Percentiles rank a stretch among this genome's conserved stretches.
Evolutionary conservation across 345 rosid genomes (phyloP).

Genomic region (Mangifera indica): DNA sequence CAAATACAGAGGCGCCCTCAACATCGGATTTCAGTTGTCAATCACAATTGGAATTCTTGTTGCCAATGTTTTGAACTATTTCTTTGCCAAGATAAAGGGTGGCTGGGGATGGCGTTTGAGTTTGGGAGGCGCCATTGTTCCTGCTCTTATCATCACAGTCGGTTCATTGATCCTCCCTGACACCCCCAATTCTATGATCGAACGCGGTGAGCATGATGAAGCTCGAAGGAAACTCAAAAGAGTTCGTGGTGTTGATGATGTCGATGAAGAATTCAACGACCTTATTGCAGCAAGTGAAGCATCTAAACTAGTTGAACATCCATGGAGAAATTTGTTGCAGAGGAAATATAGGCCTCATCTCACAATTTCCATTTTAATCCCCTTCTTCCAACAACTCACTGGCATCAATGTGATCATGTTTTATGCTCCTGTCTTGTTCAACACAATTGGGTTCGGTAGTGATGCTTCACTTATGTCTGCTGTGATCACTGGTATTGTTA

Average conservation of each 20-base stretch:
- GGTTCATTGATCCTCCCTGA: conserved; percentile 88
- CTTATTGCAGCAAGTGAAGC: conserved; percentile 73
- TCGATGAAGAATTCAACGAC: conserved; percentile 75
- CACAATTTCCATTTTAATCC: conserved; percentile 69
- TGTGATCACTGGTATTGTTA: conserved; percentile 71
- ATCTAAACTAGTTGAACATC: conserved; percentile 66
- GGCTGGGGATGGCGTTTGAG: conserved; percentile 98
- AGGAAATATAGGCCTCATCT: conserved; percentile 87
- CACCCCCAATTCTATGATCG: conserved; percentile 94
- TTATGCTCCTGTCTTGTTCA: conserved; percentile 84
- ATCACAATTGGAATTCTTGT: conserved; percentile 85
- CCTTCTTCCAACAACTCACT: conserved; percentile 83
- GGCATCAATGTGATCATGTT: conserved; percentile 91
- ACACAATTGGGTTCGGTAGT: conserved; percentile 64
- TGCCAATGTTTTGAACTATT: conserved; percentile 78
- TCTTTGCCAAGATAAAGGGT: conserved; percentile 76
- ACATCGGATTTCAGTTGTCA: conserved; percentile 89
- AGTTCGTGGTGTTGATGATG: conserved; percentile 71
- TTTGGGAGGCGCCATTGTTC: conserved; percentile 93
- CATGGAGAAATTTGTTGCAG: conserved; percentile 75
- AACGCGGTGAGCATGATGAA: conserved; percentile 63
- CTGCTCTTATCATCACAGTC: conserved; percentile 76
- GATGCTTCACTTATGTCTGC: conserved; percentile 82
- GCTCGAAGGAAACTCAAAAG: conserved; percentile 57
- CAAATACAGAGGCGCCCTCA: conserved; percentile 85